Conservation (phyloP, 1,284 basidiomycete genomes). For the Fomitopsis betulina region DNA sequence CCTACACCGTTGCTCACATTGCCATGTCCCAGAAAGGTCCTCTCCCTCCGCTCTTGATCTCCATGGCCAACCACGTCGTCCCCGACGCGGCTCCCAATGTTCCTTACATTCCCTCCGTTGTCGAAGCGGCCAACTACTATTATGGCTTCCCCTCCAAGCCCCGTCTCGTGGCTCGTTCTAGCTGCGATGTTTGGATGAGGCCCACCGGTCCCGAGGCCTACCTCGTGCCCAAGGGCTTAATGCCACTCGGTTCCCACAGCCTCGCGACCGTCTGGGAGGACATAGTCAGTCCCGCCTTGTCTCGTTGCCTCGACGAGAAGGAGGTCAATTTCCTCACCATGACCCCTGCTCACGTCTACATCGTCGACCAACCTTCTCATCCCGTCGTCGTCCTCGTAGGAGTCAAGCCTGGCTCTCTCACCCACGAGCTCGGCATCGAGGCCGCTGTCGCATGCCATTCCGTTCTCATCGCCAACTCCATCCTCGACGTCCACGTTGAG, state of each 20-base stretch:
- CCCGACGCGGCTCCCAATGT: too few species aligned
- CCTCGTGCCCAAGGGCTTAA: slow-evolving; percentile 17
- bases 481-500: slow-evolving; percentile 19
- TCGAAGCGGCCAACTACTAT: slow-evolving; percentile 15
- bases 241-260: too few species aligned
- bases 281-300: too few species aligned
- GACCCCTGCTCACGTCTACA: slow-evolving; percentile 13
- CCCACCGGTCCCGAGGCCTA: slow-evolving; percentile 26
- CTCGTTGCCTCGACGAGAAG: too few species aligned
- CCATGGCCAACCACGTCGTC: too few species aligned
- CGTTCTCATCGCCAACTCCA: slow-evolving; percentile 1
- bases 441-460: slow-evolving; percentile 10
- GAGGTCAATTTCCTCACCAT: too few species aligned
- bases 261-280: too few species aligned
- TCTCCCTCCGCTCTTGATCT: too few species aligned
- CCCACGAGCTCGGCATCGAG: slow-evolving; percentile 19
- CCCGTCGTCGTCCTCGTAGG: slow-evolving; percentile 27
- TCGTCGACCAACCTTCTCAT: slow-evolving; percentile 11
- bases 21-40: too few species aligned
- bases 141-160: slow-evolving; percentile 25
- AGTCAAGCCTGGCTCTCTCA: slow-evolving; percentile 24
- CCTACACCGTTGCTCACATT: too few species aligned
- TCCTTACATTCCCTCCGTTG: neutral
- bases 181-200: slow-evolving; percentile 18
- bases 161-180: slow-evolving; percentile 25